phyloP scores from a whole-genome alignment of 225 moss, liverwort and hornwort species.

The Ulota crispa region DNA sequence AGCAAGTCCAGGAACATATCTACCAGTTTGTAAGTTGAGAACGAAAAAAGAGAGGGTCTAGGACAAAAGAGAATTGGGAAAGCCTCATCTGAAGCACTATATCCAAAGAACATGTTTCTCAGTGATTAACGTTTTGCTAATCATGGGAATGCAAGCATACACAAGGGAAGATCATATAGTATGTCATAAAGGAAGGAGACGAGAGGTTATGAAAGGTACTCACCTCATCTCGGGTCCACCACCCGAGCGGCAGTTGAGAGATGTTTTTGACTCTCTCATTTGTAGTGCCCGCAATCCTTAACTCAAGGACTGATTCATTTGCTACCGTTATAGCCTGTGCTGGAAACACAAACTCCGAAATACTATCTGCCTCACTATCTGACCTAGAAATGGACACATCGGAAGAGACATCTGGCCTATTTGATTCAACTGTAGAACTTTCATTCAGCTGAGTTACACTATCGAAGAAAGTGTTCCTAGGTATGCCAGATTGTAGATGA shows the following conservation, averaged over 20 bases:
- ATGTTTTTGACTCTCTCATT: constrained; percentile 42
- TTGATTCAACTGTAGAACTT: constrained; percentile 18
- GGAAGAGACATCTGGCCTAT: constrained; percentile 23
- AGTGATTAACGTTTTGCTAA: neutral
- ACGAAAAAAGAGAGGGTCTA: neutral
- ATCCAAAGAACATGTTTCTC: neutral
- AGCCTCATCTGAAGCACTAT: neutral
- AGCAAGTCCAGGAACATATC: neutral
- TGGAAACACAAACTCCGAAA: constrained; percentile 23
- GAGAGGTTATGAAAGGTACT: constrained; percentile 8
- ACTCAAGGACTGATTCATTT: constrained; percentile 23
- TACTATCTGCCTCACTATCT: constrained; percentile 25
- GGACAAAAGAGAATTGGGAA: constrained; percentile 15
- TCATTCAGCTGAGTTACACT: constrained; percentile 20
- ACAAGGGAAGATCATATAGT: neutral
- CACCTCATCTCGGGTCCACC: constrained; percentile 71
- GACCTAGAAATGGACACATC: constrained; percentile 23
- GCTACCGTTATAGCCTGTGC: constrained; percentile 15
- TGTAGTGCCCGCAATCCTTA: constrained; percentile 7
- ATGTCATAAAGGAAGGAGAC: neutral
- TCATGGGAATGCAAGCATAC: constrained; percentile 22
- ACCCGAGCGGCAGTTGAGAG: constrained; percentile 48
- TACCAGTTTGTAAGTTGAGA: neutral
- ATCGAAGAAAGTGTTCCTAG: constrained; percentile 24
- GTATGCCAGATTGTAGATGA: constrained; percentile 9